Evolutionary conservation across 768 basidiomycete genomes (phyloP), one percentile per base, ranked within the genome.

Genomic region (Pleurotus giganteus): DNA sequence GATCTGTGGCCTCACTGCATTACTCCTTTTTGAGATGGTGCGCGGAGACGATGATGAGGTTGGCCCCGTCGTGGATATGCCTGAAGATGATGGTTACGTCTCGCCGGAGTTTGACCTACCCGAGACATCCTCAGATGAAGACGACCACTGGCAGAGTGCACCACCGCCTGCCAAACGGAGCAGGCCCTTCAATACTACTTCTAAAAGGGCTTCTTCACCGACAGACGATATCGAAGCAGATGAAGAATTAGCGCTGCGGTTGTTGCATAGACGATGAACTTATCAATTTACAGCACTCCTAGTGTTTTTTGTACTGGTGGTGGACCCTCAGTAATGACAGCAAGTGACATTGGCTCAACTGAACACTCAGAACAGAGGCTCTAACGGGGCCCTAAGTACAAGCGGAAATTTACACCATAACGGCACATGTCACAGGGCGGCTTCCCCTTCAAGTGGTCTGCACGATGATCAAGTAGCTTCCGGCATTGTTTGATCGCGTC

Each of bases 91-190:
- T 61, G 87, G 88, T 0, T 88, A 89, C 66, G 78, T 84, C 8
- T 86, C 85, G 1, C 90, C 88, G 1, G 81, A 83, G 34, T 88
- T 91, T 60, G 82, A 85, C 58, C 60, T 86, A 19, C 72, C 75
- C 2, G 62, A 59, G 9, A 54, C 19, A 1, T 67, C 65, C 24
- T 68, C 61, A 26, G 55, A 66, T 57, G 13, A 62, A 64, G 65
- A 68, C 3, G 67, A 75, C 19, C 74, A 74, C 6, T 57, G 60
- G 66, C 74, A 58, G 58, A 66, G 54, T 34, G 6, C 61, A 46
- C 56, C 74, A 13, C 72, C 70, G 5, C 66, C 69, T 3, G 59
- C 65, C 13, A 74, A 69, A 54, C 70, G 60, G 50, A 69, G 55
- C 23, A 65, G 62, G 44, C 59, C 52, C n/a, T 47, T 55, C 21